Percentiles rank a stretch among this genome's conserved stretches.
phyloP scores from a whole-genome alignment of 345 rosid species.

The Atalantia buxifolia region DNA sequence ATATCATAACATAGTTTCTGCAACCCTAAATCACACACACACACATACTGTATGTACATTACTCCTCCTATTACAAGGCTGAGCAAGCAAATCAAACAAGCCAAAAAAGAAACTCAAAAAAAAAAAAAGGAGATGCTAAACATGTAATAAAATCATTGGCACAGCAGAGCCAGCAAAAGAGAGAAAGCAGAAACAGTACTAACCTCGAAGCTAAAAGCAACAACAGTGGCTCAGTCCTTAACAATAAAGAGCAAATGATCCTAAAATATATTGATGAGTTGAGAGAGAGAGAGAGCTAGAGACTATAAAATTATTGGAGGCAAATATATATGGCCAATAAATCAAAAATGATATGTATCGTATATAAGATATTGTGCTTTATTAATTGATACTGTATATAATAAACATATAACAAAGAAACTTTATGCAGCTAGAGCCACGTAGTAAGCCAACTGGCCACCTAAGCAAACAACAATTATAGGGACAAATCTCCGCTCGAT shows the following conservation, averaged over 20 bases:
- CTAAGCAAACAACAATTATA: conserved; percentile 18
- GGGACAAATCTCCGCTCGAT: conserved; percentile 40
- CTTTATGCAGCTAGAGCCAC: background rate
- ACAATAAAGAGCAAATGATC: conserved; percentile 1
- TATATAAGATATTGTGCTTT: no score
- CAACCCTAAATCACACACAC: no score
- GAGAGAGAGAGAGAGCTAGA: background rate
- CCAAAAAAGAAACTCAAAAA: background rate
- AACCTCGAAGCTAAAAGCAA: conserved; percentile 15
- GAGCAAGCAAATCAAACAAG: no score
- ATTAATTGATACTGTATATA: no score
- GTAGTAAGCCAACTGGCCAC: conserved; percentile 17
- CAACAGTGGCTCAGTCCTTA: background rate
- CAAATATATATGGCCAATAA: no score
- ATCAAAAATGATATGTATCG: no score
- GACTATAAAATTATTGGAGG: background rate
- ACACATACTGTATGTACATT: no score
- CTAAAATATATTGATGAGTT: background rate
- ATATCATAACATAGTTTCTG: background rate
- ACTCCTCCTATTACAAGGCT: background rate
- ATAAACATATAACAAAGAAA: background rate
- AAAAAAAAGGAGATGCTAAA: background rate
- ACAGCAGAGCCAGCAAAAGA: background rate
- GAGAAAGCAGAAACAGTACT: background rate
- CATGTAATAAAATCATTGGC: background rate